Conservation (phyloP, 1,284 basidiomycete genomes). For the Kwoniella shivajii region DNA sequence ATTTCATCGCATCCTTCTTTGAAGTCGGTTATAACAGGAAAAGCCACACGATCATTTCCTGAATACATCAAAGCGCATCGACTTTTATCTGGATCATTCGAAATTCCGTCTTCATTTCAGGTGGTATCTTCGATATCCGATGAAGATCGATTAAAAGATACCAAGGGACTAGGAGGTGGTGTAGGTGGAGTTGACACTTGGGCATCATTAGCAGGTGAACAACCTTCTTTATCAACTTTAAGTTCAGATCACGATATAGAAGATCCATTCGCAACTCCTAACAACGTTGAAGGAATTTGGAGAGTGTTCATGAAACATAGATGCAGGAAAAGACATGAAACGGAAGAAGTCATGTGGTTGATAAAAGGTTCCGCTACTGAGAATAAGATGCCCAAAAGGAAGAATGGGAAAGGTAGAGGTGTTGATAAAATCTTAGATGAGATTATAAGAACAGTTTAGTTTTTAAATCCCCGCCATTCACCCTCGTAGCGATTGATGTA, state of each 20-base stretch:
- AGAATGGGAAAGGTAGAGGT: background rate
- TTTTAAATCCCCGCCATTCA: too few species aligned
- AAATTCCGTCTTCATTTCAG: constrained; percentile 18
- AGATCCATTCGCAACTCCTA: constrained; percentile 34
- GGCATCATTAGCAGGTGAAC: constrained; percentile 42
- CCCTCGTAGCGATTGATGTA: too few species aligned
- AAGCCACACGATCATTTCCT: constrained; percentile 23
- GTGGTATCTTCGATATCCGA: background rate
- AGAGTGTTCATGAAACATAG: constrained; percentile 38
- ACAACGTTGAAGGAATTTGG: constrained; percentile 40
- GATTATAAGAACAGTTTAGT: constrained; percentile 16
- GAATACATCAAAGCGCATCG: constrained; percentile 39
- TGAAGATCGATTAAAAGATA: background rate
- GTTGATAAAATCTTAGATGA: constrained; percentile 19
- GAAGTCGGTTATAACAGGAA: constrained; percentile 31
- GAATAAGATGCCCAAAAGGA: background rate
- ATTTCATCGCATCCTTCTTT: constrained; percentile 39
- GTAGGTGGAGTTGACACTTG: constrained; percentile 42
- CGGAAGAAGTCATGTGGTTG: constrained; percentile 40
- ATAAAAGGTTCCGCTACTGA: constrained; percentile 24
- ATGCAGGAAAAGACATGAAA: constrained; percentile 25
- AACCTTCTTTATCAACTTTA: constrained; percentile 22
- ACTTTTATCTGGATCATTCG: constrained; percentile 32
- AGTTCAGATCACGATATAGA: constrained; percentile 10
- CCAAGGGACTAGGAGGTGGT: constrained; percentile 30